These are phyloP conservation scores for Phaeosphaeriaceae sp. DNA, from an alignment of 2,329 filamentous ascomycete species.

Conservation along the genomic window DNA sequence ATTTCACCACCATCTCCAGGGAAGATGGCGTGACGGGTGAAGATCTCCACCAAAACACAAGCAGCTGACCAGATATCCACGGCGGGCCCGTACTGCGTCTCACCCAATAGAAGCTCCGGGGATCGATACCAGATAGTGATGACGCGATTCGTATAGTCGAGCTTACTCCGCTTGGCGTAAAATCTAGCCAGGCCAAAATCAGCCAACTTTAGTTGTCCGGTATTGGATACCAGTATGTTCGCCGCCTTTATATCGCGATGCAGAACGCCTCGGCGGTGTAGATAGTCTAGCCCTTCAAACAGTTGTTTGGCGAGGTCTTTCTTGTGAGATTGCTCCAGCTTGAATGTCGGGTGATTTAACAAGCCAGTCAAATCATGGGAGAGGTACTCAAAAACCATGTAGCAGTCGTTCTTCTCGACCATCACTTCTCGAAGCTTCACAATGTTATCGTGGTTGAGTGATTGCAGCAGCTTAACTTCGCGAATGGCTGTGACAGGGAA, in stretches of 20 bases:
- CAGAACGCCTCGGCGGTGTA: constrained; percentile 90
- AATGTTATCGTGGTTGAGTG: constrained; percentile 81
- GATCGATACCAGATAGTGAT: constrained; percentile 99
- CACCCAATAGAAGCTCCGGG: constrained; percentile 89
- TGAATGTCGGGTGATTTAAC: constrained; percentile 92
- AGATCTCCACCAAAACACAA: constrained; percentile 96
- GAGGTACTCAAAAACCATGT: constrained; percentile 99
- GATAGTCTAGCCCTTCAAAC: constrained; percentile 91
- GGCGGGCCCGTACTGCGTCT: constrained; percentile 94
- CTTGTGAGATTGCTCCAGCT: constrained; percentile 82
- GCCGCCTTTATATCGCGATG: constrained; percentile 98
- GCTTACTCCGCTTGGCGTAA: constrained; percentile 88
- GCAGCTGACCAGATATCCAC: constrained; percentile 98
- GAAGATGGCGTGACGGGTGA: constrained; percentile 91
- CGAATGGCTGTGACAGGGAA: constrained; percentile 91
- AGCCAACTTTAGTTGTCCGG: constrained; percentile 87
- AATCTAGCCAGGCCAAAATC: constrained; percentile 97
- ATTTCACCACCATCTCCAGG: constrained; percentile 96
- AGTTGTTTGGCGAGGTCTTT: constrained; percentile 93
- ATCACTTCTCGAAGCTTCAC: constrained; percentile 89
- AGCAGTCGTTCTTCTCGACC: constrained; percentile 98
- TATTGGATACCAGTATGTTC: constrained; percentile 92
- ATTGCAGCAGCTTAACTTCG: constrained; percentile 91
- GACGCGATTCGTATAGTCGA: constrained; percentile 97
- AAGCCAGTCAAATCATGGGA: constrained; percentile 95